phyloP scores from a whole-genome alignment of 1,284 basidiomycete genomes.

The Moesziomyces parantarcticus region DNA sequence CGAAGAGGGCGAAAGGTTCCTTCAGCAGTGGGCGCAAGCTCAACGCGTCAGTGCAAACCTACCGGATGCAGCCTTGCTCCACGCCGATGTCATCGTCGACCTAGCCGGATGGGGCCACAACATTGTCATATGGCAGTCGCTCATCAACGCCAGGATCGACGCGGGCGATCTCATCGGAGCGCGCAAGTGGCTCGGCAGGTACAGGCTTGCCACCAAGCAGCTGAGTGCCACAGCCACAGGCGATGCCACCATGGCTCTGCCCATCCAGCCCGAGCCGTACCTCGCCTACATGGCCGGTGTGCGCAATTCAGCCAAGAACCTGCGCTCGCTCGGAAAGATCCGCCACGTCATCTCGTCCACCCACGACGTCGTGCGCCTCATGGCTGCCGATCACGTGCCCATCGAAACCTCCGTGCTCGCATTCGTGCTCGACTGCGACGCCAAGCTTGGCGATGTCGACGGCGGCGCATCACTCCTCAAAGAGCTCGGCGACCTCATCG shows the following conservation, averaged over 20 bases:
- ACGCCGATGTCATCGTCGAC: conserved; percentile 8
- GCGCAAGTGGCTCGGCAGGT: conserved; percentile 31
- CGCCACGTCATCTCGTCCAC: not conserved
- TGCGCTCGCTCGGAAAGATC: not conserved
- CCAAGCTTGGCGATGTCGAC: conserved; percentile 16
- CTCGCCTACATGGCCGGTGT: conserved; percentile 31
- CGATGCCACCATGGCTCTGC: conserved; percentile 1
- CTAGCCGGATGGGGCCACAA: conserved; percentile 37
- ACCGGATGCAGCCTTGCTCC: not conserved
- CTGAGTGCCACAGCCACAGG: not conserved
- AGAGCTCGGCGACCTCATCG: conserved; percentile 10
- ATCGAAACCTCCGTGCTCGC: conserved; percentile 20
- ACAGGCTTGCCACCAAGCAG: conserved; percentile 8
- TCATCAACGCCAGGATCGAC: conserved; percentile 25
- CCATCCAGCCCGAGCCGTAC: conserved; percentile 22
- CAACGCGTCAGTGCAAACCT: not conserved
- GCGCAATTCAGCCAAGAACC: not conserved
- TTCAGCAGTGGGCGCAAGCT: conserved; percentile 23
- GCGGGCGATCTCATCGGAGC: conserved; percentile 22
- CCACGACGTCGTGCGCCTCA: conserved; percentile 8
- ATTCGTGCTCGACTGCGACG: conserved; percentile 33
- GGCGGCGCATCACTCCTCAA: conserved; percentile 10
- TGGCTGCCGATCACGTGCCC: conserved; percentile 22
- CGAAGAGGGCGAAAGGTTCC: conserved; percentile 20
- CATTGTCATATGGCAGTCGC: conserved; percentile 22